Percentiles rank a stretch among this genome's conserved stretches.
Conservation (phyloP, 2,329 filamentous ascomycete genomes). For the Aureobasidium sp. region DNA sequence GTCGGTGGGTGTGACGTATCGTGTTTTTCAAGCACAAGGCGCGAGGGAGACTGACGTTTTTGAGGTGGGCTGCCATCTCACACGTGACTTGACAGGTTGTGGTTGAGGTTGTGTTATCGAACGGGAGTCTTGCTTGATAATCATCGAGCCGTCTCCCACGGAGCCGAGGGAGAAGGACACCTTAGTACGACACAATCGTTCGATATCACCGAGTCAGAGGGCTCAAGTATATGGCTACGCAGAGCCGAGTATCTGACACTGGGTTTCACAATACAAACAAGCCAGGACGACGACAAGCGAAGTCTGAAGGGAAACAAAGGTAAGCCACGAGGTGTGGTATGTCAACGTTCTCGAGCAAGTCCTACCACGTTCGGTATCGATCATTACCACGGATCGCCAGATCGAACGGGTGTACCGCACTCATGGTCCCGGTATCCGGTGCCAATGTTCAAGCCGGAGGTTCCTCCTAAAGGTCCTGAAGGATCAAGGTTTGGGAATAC, state of each 20-base stretch:
- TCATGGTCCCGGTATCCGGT: not conserved
- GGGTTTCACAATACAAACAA: not conserved
- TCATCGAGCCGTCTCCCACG: not conserved
- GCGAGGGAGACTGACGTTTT: not conserved
- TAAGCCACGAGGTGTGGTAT: not conserved
- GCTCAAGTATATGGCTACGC: not conserved
- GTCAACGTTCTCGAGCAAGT: not conserved
- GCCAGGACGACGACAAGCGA: no score
- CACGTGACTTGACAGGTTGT: constrained; percentile 1
- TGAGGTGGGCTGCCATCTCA: not conserved
- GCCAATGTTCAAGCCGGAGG: not conserved
- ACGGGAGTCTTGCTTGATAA: constrained; percentile 5
- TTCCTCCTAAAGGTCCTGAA: not conserved
- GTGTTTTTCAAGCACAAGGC: not conserved
- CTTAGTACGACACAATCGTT: no score
- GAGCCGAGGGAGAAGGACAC: not conserved
- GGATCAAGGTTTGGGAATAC: no score
- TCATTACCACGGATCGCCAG: not conserved
- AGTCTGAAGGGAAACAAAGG: not conserved
- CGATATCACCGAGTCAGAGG: not conserved
- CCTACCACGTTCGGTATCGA: not conserved
- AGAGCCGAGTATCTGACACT: not conserved
- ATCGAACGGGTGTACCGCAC: not conserved
- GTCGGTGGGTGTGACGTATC: no score
- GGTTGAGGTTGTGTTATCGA: not conserved